phyloP scores from a whole-genome alignment of 352 stramenopile genomes.

The Pythium coloratum region DNA sequence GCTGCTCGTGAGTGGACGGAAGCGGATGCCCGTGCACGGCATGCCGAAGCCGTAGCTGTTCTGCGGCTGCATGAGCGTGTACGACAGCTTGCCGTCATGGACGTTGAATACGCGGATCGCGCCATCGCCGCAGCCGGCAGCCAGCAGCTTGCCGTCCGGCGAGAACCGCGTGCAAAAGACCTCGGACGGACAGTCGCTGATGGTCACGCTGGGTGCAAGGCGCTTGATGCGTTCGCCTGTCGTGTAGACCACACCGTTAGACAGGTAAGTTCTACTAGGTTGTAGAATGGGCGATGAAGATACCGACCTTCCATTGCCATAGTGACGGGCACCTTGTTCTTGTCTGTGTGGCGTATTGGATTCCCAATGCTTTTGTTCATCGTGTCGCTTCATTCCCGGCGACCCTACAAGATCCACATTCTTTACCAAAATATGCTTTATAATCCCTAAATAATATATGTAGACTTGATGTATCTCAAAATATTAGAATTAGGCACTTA shows the following conservation, averaged over 20 bases:
- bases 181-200: slow-evolving; percentile 86
- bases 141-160: slow-evolving; percentile 79
- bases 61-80: slow-evolving; percentile 80
- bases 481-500: background rate
- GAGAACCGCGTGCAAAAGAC: slow-evolving; percentile 90
- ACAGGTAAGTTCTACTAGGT: background rate
- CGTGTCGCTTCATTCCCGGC: background rate
- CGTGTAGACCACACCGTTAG: background rate
- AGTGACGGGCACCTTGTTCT: background rate
- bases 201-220: slow-evolving; percentile 75
- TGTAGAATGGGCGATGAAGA: background rate
- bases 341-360: background rate
- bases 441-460: background rate
- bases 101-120: slow-evolving; percentile 87
- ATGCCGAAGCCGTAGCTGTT: slow-evolving; percentile 73
- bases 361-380: background rate
- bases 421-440: background rate
- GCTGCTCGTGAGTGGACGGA: slow-evolving; percentile 71
- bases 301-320: slow-evolving; percentile 16
- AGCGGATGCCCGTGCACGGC: slow-evolving; percentile 82
- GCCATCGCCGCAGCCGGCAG: slow-evolving; percentile 83
- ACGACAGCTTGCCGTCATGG: slow-evolving; percentile 72
- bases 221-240: slow-evolving; percentile 52
- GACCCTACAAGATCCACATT: slow-evolving; percentile 12
- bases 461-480: background rate